phyloP scores from a whole-genome alignment of 2,329 filamentous ascomycete species.

The Fusarium neocosmosporiellum region DNA sequence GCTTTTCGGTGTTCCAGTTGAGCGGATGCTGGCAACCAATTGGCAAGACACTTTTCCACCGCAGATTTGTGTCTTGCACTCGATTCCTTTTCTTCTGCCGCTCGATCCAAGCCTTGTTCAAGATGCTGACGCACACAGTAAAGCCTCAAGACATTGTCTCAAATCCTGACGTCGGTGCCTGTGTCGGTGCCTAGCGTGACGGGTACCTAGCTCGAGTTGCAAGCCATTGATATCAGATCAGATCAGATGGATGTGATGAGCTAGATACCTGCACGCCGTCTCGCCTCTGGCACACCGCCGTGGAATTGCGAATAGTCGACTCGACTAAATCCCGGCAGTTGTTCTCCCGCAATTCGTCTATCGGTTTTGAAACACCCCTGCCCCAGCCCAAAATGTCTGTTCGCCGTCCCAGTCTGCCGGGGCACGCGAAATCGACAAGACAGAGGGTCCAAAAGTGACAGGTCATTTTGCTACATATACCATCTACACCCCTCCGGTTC shows the following conservation, averaged over 20 bases:
- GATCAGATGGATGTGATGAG: slow-evolving; percentile 17
- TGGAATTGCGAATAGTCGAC: background rate
- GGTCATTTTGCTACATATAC: slow-evolving; percentile 27
- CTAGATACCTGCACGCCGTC: slow-evolving; percentile 33
- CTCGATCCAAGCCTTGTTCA: background rate
- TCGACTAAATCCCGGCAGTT: slow-evolving; percentile 27
- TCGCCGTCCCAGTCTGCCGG: slow-evolving; percentile 33
- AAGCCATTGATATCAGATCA: slow-evolving; percentile 27
- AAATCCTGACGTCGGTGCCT: slow-evolving; percentile 11
- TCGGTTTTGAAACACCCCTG: slow-evolving; percentile 30
- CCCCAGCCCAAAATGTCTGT: slow-evolving; percentile 28
- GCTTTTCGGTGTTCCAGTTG: slow-evolving; percentile 34
- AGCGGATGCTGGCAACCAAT: slow-evolving; percentile 40
- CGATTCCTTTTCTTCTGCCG: background rate
- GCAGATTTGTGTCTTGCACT: slow-evolving; percentile 9
- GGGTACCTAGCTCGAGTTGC: slow-evolving; percentile 15
- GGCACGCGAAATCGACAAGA: slow-evolving; percentile 24
- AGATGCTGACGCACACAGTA: background rate
- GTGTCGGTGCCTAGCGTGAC: slow-evolving; percentile 12
- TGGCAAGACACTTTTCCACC: slow-evolving; percentile 4
- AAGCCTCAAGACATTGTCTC: slow-evolving; percentile 17
- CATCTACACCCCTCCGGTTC: slow-evolving; percentile 20
- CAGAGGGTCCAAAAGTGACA: slow-evolving; percentile 34
- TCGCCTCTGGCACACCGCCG: background rate
- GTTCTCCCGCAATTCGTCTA: slow-evolving; percentile 35